Percentiles rank a stretch among this genome's conserved stretches.
phyloP scores from a whole-genome alignment of 1,139 yeast species.

The Suhomyces bokatorum region DNA sequence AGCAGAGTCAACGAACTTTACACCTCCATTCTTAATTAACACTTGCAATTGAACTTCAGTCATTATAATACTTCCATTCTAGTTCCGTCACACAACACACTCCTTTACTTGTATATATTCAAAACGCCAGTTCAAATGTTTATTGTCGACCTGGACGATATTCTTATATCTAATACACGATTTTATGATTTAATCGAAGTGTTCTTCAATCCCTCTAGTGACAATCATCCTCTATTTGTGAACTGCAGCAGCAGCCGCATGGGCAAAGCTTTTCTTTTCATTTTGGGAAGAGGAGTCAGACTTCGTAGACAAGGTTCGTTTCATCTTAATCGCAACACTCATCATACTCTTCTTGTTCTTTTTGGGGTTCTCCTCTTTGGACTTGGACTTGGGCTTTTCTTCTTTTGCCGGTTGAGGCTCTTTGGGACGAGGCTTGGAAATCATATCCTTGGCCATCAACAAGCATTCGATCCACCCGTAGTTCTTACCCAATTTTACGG shows the following conservation, averaged over 20 bases:
- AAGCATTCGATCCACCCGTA: constrained; percentile 52
- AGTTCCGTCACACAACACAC: no score
- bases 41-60: no score
- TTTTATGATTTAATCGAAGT: no score
- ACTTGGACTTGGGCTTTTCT: neutral
- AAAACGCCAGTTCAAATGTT: no score
- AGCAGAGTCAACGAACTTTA: no score
- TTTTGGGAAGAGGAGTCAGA: constrained; percentile 11
- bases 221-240: constrained; percentile 13
- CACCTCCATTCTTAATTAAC: no score
- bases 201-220: neutral
- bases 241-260: constrained; percentile 52
- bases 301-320: constrained; percentile 10
- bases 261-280: constrained; percentile 32
- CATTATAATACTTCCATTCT: no score
- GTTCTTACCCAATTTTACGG: constrained; percentile 36
- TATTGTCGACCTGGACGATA: no score
- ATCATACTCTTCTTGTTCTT: constrained; percentile 10
- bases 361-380: constrained; percentile 4
- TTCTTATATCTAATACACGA: neutral
- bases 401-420: neutral
- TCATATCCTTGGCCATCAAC: constrained; percentile 45
- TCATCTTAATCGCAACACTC: constrained; percentile 7
- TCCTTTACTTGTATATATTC: no score
- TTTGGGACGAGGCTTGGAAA: constrained; percentile 18